These are phyloP conservation scores for Fermentozyma sake DNA, from an alignment of 1,139 yeast species.

Conservation along the genomic window DNA sequence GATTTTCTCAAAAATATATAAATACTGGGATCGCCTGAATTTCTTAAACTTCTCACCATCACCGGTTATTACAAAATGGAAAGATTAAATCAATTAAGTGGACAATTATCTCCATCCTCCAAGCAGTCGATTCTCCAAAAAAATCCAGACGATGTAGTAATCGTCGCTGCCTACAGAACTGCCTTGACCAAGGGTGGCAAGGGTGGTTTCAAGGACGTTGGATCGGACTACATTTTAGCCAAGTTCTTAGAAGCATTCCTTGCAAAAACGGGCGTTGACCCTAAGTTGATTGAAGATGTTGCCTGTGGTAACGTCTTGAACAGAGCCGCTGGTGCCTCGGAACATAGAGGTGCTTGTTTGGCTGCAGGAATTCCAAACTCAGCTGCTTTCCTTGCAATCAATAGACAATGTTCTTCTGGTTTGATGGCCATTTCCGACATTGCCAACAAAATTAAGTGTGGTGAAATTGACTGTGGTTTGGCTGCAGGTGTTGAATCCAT, in stretches of 20 bases:
- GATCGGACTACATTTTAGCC: constrained; percentile 67
- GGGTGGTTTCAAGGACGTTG: constrained; percentile 74
- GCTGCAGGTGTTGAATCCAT: constrained; percentile 94
- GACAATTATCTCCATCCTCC: constrained; percentile 50
- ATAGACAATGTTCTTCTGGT: constrained; percentile 95
- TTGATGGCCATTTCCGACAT: constrained; percentile 84
- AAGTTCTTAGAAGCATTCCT: constrained; percentile 61
- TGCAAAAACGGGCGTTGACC: constrained; percentile 58
- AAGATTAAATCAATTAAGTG: constrained; percentile 57
- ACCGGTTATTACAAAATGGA: constrained; percentile 34
- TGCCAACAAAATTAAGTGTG: constrained; percentile 80
- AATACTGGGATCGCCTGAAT: too few relatives aligned
- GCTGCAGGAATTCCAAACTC: constrained; percentile 49
- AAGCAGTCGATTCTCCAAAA: constrained; percentile 46
- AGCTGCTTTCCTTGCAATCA: constrained; percentile 75
- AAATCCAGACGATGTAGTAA: constrained; percentile 81
- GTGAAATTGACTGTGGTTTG: constrained; percentile 87
- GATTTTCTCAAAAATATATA: too few relatives aligned
- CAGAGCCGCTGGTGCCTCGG: constrained; percentile 88
- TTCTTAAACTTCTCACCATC: too few relatives aligned
- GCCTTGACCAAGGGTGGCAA: constrained; percentile 84
- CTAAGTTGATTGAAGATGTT: constrained; percentile 69
- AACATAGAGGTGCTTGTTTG: constrained; percentile 74
- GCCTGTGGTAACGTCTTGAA: constrained; percentile 87
- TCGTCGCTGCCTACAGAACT: constrained; percentile 84